Base-by-base conservation (phyloP, 1,284 basidiomycete species). In the Trichosporon ovoides region DNA sequence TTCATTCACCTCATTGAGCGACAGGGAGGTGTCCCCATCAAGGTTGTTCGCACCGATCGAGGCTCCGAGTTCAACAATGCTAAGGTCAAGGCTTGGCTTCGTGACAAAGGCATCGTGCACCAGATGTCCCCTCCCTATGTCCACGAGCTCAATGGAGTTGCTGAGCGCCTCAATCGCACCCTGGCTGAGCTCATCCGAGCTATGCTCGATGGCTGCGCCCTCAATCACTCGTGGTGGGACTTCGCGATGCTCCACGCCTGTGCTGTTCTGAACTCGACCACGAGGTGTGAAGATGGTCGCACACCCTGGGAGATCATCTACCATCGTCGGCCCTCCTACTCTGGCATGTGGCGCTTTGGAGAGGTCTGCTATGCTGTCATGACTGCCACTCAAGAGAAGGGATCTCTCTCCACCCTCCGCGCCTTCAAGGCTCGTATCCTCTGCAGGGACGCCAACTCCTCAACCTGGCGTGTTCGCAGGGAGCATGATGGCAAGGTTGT, bases 111-210 rank as follows among this genome's bases (percentile, higher is more conserved):
- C 16, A 60, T 60, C 31, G 9, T n/a, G 6, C 55, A 56, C 35
- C 36, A 56, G 3, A 2, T 31, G 4, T 35, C 54, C 4, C 35
- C 59, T 4, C 61, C 67, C 1, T 64, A 71, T 51, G 63, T 64
- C 11, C 69, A 66, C 11, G 62, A 68, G 53, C 16, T 67, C 57
- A 69, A 77, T 62, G 59, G 78, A 63, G 62, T 68, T 36, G 61
- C 69, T 24, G 66, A 73, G 62, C 52, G 73, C 53, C 11, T 62
- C 19, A 64, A 72, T 62, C 52, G 68, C 6, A 68, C 67, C 3
- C 38, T 74, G n/a, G 52, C 54, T 12, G 68, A 73, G 36, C 55
- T 61, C 50, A 18, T 58, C 3, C 43, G 37, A 3, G 35, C 60
- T 13, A 51, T 61, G 31, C 46, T 65, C 2, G 31, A 38, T n/a